Evolutionary conservation across 2,329 filamentous ascomycete genomes (phyloP), one percentile per base, ranked within the genome.

Genomic region (Arachnomyces sp.): DNA sequence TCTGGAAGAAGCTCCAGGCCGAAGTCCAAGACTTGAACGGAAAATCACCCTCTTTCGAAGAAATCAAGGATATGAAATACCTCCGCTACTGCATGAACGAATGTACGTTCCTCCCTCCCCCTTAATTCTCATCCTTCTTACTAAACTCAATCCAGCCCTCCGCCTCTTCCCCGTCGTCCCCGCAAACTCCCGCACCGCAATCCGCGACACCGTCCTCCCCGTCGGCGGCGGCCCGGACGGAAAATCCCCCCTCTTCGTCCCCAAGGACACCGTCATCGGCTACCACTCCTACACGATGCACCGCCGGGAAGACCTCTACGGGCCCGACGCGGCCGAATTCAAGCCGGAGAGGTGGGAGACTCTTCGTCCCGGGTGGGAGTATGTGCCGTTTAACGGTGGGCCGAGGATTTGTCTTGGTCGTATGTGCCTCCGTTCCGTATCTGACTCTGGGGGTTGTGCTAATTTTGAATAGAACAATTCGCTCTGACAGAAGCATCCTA

Each of bases 101-200:
- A 40, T 52, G 59, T 61, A 29, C 14, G 33, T 6, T 2, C 9
- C 28, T 28, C 11, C 7, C 7, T n/a, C 13, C 0, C 6, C 35
- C 38, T 4, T 34, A n/a, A 43, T 38, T 38, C 31, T 13, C 30
- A 15, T 34, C 63, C 84, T 2, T 25, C 28, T 16, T 7, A 16
- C 31, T 2, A 14, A 11, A 12, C 9, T 6, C 11, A 30, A 12
- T 28, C 16, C 31, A 65, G 65, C 72, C 2, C 66, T 79, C 4
- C 72, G 74, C 8, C 54, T 75, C 3, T 68, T 74, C 48, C 73
- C 75, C 4, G 62, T 71, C n/a, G 72, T 78, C 8, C 74, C 75
- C 3, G 49, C 65, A 25, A 79, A 80, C 53, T 60, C 60, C n/a
- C 68, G 77, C 42, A 50, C 56, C 16, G 72, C 74, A 2, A 56